Conservation (phyloP, 2,329 filamentous ascomycete genomes). For the Lasiodiplodia sp. region DNA sequence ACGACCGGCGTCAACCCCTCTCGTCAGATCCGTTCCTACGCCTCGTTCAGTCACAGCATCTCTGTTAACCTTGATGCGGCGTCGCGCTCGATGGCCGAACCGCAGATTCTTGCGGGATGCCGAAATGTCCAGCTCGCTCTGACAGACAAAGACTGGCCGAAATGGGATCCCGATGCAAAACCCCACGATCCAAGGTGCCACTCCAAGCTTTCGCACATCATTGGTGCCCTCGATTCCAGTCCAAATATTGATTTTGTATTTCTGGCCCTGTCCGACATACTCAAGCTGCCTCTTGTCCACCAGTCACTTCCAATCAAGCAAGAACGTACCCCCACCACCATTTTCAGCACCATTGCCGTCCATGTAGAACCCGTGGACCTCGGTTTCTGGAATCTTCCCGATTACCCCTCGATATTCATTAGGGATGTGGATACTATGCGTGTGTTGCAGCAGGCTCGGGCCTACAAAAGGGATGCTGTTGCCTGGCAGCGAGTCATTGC, state of each 20-base stretch:
- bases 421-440: background rate
- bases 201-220: conserved; percentile 5
- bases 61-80: background rate
- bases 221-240: conserved; percentile 13
- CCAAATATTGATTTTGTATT: background rate
- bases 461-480: background rate
- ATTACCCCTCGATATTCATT: background rate
- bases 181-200: background rate
- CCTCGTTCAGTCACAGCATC: background rate
- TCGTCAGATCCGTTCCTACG: background rate
- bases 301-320: background rate
- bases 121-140: conserved; percentile 5
- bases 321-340: background rate
- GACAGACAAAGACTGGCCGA: conserved; percentile 2
- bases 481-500: conserved; percentile 6
- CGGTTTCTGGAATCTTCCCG: background rate
- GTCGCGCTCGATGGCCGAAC: background rate
- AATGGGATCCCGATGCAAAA: background rate
- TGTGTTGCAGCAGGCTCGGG: background rate
- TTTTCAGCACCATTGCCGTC: background rate
- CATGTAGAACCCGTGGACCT: conserved; percentile 1
- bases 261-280: conserved; percentile 1
- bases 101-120: conserved; percentile 1
- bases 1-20: background rate
- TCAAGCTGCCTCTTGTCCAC: background rate